Conservation (phyloP, 306 rosid species). For the Chamaecrista fasciculata region DNA sequence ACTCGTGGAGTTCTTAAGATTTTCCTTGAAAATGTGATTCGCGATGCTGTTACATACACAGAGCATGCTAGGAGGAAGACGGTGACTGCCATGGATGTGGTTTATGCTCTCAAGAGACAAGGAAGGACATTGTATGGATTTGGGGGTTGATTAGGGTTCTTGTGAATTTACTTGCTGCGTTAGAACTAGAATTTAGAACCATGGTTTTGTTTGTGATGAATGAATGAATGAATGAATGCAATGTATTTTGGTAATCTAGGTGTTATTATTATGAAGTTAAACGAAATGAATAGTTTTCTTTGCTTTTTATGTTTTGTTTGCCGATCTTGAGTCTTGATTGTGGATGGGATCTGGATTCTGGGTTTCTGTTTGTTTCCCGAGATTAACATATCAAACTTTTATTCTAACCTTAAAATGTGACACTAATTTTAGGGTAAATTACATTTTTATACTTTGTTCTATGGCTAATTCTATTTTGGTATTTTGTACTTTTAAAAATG, state of each 20-base stretch:
- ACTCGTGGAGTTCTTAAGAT: slow-evolving; percentile 12
- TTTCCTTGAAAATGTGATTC: slow-evolving; percentile 10
- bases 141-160: background rate
- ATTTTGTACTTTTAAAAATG: no score
- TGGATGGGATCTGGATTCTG: no score
- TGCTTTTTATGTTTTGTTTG: background rate
- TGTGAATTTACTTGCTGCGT: background rate
- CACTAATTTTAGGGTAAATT: no score
- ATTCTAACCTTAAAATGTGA: no score
- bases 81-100: slow-evolving; percentile 13
- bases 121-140: slow-evolving; percentile 7
- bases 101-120: slow-evolving; percentile 14
- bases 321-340: no score
- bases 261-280: background rate
- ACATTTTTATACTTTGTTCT: no score
- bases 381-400: no score
- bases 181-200: background rate
- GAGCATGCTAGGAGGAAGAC: slow-evolving; percentile 15
- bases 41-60: slow-evolving; percentile 4
- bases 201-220: background rate
- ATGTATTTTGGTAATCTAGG: background rate
- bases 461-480: no score
- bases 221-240: background rate
- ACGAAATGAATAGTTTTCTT: background rate
- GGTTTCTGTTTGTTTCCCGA: no score